Evolutionary conservation across 805 yeast genomes (phyloP).

Genomic region (Candida nonsorbophila): DNA sequence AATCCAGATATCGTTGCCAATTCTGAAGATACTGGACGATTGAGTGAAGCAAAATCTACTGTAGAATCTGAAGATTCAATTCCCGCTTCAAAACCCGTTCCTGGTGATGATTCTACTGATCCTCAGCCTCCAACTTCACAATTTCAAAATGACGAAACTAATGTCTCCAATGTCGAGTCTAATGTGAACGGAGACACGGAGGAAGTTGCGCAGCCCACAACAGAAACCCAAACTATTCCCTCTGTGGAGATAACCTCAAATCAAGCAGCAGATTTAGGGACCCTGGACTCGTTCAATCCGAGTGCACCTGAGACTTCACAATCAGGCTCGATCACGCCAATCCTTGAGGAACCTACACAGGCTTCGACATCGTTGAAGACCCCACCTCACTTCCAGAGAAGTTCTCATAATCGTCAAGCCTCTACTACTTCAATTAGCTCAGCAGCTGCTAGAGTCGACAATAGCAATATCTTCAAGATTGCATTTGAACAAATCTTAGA

Average conservation of each 20-base stretch:
- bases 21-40: no score
- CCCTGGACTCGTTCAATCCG: no score
- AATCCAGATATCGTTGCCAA: no score
- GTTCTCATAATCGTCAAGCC: conserved; percentile 10
- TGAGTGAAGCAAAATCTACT: background rate
- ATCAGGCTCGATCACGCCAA: background rate
- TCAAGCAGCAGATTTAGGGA: no score
- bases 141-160: background rate
- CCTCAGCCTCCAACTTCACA: background rate
- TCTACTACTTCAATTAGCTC: conserved; percentile 12
- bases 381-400: no score
- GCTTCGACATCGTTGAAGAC: conserved; percentile 4
- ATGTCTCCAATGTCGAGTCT: background rate
- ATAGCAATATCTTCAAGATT: conserved; percentile 35
- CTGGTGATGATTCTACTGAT: background rate
- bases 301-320: no score
- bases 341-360: no score
- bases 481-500: conserved; percentile 54
- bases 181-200: no score
- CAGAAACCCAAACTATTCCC: no score
- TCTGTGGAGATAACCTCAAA: no score
- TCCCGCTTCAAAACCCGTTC: background rate
- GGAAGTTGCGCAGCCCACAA: no score
- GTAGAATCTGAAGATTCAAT: background rate
- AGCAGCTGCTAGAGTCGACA: conserved; percentile 16